phyloP scores from a whole-genome alignment of 768 basidiomycete genomes.

The Termitomyces sp. region DNA sequence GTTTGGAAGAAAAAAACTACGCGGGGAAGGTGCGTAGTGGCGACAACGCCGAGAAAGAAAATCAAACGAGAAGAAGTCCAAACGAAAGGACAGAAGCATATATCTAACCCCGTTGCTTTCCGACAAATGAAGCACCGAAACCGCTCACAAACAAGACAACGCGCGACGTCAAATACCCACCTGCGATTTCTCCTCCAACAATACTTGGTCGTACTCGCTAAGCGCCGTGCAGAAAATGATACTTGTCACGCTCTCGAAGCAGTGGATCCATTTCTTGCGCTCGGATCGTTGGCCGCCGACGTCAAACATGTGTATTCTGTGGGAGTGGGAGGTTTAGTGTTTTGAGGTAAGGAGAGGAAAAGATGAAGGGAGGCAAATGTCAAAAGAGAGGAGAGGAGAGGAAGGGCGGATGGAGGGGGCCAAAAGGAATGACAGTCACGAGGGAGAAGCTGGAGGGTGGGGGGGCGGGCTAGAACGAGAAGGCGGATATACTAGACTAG shows the following conservation, averaged over 20 bases:
- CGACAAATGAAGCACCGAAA: background rate
- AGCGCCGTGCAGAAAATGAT: constrained; percentile 69
- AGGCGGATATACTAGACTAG: too few relatives aligned
- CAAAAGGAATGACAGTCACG: too few relatives aligned
- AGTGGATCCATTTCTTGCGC: constrained; percentile 71
- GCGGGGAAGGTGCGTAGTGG: too few relatives aligned
- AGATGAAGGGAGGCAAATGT: too few relatives aligned
- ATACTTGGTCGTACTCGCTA: constrained; percentile 72
- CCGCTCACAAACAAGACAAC: background rate
- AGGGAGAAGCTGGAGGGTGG: too few relatives aligned
- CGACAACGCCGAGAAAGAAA: too few relatives aligned
- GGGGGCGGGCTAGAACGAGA: too few relatives aligned
- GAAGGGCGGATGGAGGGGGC: background rate
- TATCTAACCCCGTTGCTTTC: background rate
- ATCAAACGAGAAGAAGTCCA: too few relatives aligned
- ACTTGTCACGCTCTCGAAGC: constrained; percentile 44
- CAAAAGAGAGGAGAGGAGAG: background rate
- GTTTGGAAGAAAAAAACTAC: too few relatives aligned
- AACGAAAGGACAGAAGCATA: background rate
- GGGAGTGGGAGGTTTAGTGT: background rate
- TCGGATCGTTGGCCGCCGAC: constrained; percentile 80
- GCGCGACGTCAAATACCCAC: constrained; percentile 27
- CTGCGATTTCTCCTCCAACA: constrained; percentile 66
- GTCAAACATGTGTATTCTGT: constrained; percentile 68
- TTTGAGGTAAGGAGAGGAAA: background rate